These are phyloP conservation scores for Gloeopeniophorella convolvens DNA, from an alignment of 768 basidiomycete species.

Conservation along the genomic window DNA sequence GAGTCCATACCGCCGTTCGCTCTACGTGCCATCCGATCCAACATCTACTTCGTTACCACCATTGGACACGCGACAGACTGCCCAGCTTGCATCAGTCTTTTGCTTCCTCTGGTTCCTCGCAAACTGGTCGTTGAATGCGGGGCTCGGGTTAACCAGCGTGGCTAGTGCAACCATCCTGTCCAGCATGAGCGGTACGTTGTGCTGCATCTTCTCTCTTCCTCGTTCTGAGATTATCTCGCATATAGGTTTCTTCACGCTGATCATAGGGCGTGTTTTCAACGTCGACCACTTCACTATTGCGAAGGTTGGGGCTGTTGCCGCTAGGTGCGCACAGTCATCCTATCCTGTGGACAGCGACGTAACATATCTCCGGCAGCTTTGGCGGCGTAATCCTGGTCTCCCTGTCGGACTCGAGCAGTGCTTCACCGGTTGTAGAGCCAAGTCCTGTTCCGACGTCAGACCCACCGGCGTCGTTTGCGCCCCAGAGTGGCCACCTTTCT, in stretches of 20 bases:
- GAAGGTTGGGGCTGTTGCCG: constrained; percentile 72
- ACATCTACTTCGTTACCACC: constrained; percentile 27
- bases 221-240: not conserved
- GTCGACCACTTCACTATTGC: constrained; percentile 70
- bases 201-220: not conserved
- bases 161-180: constrained; percentile 88
- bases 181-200: constrained; percentile 73
- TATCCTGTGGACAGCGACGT: not conserved
- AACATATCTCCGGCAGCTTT: constrained; percentile 43
- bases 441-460: constrained; percentile 9
- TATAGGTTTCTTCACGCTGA: constrained; percentile 89
- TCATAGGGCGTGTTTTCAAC: constrained; percentile 70
- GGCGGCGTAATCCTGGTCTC: constrained; percentile 85
- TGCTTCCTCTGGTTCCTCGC: constrained; percentile 91
- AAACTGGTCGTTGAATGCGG: constrained; percentile 85
- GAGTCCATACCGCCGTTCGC: constrained; percentile 2
- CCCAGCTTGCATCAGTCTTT: constrained; percentile 69
- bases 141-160: constrained; percentile 86
- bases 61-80: constrained; percentile 65
- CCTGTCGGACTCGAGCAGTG: constrained; percentile 59
- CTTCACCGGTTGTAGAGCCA: constrained; percentile 7
- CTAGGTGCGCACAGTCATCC: constrained; percentile 48
- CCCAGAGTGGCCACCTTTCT: constrained; percentile 21
- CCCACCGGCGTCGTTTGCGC: constrained; percentile 8
- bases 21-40: constrained; percentile 2